Evolutionary conservation across 768 basidiomycete species (phyloP), one percentile per base, ranked within the genome.

Genomic region (Sporobolomyces pararoseus): DNA sequence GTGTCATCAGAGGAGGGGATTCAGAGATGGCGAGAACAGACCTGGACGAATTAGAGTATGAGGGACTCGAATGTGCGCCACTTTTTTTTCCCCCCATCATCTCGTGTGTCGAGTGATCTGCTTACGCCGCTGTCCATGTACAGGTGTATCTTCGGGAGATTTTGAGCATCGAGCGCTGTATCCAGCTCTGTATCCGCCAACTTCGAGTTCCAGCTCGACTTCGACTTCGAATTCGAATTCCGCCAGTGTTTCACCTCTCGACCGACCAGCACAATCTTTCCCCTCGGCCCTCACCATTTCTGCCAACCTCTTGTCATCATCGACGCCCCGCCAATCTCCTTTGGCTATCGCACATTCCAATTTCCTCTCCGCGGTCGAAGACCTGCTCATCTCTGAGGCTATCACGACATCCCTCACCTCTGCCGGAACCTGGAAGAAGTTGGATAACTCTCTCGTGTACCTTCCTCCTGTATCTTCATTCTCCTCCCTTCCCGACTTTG

Each of bases 241-340:
- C 31, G 27, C 42, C 14, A 35, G 49, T 52, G 7, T 63, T 1
- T 52, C 51, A n/a, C 63, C 19, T 55, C 74, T 42, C 71, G 70
- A 21, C 65, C 53, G 31, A 66, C 72, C 52, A 62, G 75, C 53
- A 63, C 67, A 35, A 64, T 71, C 32, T 44, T 73, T 70, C n/a
- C 67, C 73, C 32, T 78, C 78, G 4, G 66, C 65, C 39, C 78
- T 77, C 13, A 74, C 78, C 52, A 76, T 78, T 17, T 75, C 78
- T 0, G 74, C 78, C 21, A 76, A 51, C 49, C 77, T 74, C 23
- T 78, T 80, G 13, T 16, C 51, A 7, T 21, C 42, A 53, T 44
- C 67, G 57, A 23, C 10, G 21, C 16, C n/a, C 4, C 46, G 59
- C 5, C 10, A 12, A 16, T 39, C 57, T 7, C 29, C 23, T 6